phyloP scores from a whole-genome alignment of 371 early-diverging fungal species.

The Mucor racemosus region DNA sequence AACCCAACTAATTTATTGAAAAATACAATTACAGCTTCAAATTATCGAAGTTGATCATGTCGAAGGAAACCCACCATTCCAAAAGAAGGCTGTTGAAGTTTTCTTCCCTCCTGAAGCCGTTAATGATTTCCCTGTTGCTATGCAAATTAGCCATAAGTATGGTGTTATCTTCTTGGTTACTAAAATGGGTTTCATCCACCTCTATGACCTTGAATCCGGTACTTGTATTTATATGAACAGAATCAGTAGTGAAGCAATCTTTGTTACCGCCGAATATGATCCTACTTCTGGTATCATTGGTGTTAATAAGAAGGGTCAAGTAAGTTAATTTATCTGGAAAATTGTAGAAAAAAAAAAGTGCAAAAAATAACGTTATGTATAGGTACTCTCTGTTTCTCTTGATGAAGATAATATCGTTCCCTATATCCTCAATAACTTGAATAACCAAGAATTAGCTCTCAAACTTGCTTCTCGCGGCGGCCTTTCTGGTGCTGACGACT shows the following conservation, averaged over 20 bases:
- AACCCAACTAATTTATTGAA: conserved; percentile 4
- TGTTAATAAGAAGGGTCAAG: conserved; percentile 97
- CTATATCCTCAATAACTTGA: conserved; percentile 82
- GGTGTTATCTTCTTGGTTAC: conserved; percentile 94
- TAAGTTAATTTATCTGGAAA: conserved; percentile 27
- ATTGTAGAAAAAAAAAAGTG: not conserved
- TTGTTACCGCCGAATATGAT: conserved; percentile 94
- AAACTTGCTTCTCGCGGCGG: conserved; percentile 88
- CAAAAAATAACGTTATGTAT: not conserved
- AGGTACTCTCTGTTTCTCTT: conserved; percentile 91
- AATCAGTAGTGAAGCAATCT: conserved; percentile 95
- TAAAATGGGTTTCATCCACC: conserved; percentile 96
- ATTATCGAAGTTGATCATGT: conserved; percentile 96
- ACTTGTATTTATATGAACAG: conserved; percentile 95
- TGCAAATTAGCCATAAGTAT: conserved; percentile 93
- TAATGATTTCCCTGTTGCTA: conserved; percentile 95
- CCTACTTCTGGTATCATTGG: conserved; percentile 88
- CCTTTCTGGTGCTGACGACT: conserved; percentile 94
- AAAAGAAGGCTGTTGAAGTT: conserved; percentile 91
- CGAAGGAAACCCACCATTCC: conserved; percentile 88
- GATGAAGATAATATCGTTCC: conserved; percentile 90
- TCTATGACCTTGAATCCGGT: conserved; percentile 94
- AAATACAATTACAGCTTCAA: conserved; percentile 70
- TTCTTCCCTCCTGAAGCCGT: conserved; percentile 95
- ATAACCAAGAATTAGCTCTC: conserved; percentile 90